Base-by-base conservation (phyloP, 495 filamentous ascomycete species). In the Xylaria castorea region DNA sequence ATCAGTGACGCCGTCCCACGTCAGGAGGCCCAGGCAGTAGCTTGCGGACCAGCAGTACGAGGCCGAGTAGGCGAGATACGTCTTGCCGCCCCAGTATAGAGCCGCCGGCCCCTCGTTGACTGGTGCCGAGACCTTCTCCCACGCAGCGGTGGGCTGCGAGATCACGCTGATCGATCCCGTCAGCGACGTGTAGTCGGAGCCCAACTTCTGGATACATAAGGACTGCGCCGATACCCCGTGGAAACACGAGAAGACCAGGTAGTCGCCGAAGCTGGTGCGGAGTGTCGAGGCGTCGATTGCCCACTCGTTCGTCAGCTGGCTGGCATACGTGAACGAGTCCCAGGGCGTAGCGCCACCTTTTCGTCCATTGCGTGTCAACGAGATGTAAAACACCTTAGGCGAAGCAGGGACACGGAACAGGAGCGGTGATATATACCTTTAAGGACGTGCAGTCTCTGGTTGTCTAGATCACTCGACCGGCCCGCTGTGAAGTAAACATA, bases 51-150 rank as follows among this genome's bases (percentile, higher is more conserved):
- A 85, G 80, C 86, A 88, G 66, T 81, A 81, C 66, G 81, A 84
- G n/a, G 87, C 87, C 2, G 84, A 85, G 77, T 83, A 89, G 1
- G 81, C 78, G 48, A 89, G 34, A 57, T 85, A 87, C 18, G 84
- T 84, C 42, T 80, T 81, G 11, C 85, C 86, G 68, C 79, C 80
- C n/a, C 80, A 80, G 68, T 79, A 85, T 50, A 81, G 74, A 70
- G 85, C 84, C 12, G 84, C 83, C 48, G 89, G 85, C 18, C 89
- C 89, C 65, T 89, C 89, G 63, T 88, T 88, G 34, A 89, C 85
- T 22, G 86, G 84, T 14, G 85, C 84, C 1, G 83, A 82, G 20
- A 86, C 85, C 0, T 79, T 82, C 68, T 89, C 87, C 82, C 86
- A 89, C 16, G 78, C 34, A 4, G 80, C 68, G 1, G 80, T 81